Evolutionary conservation across 805 yeast species (phyloP).

Genomic region (Metschnikowia orientalis): DNA sequence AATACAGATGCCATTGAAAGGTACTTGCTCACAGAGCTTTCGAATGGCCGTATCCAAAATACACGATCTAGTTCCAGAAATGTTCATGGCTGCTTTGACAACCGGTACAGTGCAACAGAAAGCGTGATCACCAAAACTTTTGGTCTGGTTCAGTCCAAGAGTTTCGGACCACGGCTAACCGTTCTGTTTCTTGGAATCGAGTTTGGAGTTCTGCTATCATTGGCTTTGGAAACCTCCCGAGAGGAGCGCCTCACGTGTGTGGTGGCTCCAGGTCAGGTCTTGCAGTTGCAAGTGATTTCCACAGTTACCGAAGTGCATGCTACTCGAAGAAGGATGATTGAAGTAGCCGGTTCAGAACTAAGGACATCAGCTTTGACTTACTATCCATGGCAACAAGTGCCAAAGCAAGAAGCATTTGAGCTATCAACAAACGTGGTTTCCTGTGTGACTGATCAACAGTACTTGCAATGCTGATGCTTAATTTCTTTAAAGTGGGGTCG

Average conservation of each 20-base stretch:
- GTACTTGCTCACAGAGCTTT: too few species aligned
- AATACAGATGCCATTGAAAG: too few species aligned
- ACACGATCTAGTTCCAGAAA: too few species aligned
- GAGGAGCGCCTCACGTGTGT: constrained; percentile 14
- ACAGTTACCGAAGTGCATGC: constrained; percentile 4
- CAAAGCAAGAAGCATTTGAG: constrained; percentile 1
- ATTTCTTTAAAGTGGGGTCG: too few species aligned
- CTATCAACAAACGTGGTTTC: constrained; percentile 1
- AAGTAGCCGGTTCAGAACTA: too few species aligned
- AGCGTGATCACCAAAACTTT: constrained; percentile 8
- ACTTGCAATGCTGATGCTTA: background rate
- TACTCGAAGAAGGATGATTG: too few species aligned
- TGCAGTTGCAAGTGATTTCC: constrained; percentile 13
- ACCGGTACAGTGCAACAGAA: constrained; percentile 12
- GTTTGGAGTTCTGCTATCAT: constrained; percentile 1
- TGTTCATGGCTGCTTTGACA: constrained; percentile 15
- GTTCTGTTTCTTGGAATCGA: constrained; percentile 5
- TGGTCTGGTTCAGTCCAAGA: background rate
- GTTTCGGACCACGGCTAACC: constrained; percentile 5
- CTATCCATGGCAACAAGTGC: constrained; percentile 2
- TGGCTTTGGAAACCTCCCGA: constrained; percentile 1
- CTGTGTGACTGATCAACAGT: constrained; percentile 2
- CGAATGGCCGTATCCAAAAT: too few species aligned
- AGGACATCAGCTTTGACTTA: too few species aligned
- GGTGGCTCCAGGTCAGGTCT: constrained; percentile 11